Evolutionary conservation across 176 grass and related monocot species (phyloP), one percentile per base, ranked within the genome.

Genomic region (Bothriochloa decipiens): DNA sequence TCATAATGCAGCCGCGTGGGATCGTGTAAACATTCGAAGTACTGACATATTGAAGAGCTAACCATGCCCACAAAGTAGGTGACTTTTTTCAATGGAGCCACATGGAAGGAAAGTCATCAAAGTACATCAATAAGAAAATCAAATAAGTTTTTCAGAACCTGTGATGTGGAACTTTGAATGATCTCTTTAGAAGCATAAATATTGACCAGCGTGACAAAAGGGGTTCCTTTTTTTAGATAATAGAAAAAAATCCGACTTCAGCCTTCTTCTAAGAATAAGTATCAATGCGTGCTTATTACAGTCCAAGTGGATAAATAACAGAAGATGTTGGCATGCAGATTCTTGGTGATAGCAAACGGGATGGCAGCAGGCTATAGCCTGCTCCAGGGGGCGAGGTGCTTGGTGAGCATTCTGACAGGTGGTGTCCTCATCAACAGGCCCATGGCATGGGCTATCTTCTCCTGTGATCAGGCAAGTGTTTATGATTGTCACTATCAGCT

Each of bases 391-490:
- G 83, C 86, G 62, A 93, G 96, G 78, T 99, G 96, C 61, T 25
- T 86, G 68, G 43, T 87, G 65, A 85, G 77, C 84, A 74, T 92
- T 47, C 37, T 91, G 5, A 92, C 87, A 63, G 96, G 91, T 22
- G 83, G 63, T 52, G 84, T 92, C 76, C 89, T 94, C 57, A 62
- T 87, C 77, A 83, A 55, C 40, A 99, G 78, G 87, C 73, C 86
- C 90, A 68, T 92, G 84, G 93, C 93, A 9, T 96, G 89, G 93
- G 83, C 85, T 22, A 99, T 99, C 87, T 99, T 99, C 93, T 89
- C 89, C 14, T 92, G 82, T 71, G 96, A 99, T 83, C 96, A 99
- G 94, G 96, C 92, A 93, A 86, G 82, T 76, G 1, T n/a, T 39
- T 64, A 15, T 14, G 49, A 9, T 36, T 65, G 68, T 83, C 74